Evolutionary conservation across 2,329 filamentous ascomycete species (phyloP), one percentile per base, ranked within the genome.

Genomic region (Huntiella bhutanensis): DNA sequence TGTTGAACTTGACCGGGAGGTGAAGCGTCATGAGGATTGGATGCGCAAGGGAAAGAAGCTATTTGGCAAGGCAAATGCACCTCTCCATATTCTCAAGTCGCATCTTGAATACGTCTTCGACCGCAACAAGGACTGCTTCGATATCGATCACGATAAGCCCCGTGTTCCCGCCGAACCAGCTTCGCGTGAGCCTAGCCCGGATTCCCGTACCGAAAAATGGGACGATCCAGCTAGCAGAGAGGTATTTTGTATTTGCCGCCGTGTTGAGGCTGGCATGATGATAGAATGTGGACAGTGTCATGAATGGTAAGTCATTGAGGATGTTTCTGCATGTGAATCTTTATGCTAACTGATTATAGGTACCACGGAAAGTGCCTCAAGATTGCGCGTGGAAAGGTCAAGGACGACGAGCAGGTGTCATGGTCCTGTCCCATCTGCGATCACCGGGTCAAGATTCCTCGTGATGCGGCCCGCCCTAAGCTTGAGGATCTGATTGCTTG

Each of bases 341-440:
- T 10, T 13, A 16, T 15, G 13, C 22, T 11, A 16, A 16, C 13
- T 38, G 3, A 12, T 38, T 13, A 16, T 39, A 87, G 82, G 82
- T 98, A 98, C 58, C 91, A 98, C 56, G 88, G 91, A 50, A 96
- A 95, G 61, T 98, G 91, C 56, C 69, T 98, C 34, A 98, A 98
- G 66, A 95, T 98, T 57, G 91, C 91, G 2, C 77, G 91, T 43
- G 91, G 91, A 45, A 98, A 96, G 59, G 84, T 98, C 55, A 96
- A 96, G 63, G 91, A 96, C 58, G 88, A 94, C 52, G 91, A 96
- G 58, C 94, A 93, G 60, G 48, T 51, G 32, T 50, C 48, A 6
- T 98, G 95, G 59, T 96, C 88, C 1, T 98, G 91, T 56, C 91
- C 91, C 0, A 93, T 98, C 51, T 98, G 91, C 59, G 91, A 98